Evolutionary conservation across 768 basidiomycete genomes (phyloP).

Genomic region (Hericium rajendrae): DNA sequence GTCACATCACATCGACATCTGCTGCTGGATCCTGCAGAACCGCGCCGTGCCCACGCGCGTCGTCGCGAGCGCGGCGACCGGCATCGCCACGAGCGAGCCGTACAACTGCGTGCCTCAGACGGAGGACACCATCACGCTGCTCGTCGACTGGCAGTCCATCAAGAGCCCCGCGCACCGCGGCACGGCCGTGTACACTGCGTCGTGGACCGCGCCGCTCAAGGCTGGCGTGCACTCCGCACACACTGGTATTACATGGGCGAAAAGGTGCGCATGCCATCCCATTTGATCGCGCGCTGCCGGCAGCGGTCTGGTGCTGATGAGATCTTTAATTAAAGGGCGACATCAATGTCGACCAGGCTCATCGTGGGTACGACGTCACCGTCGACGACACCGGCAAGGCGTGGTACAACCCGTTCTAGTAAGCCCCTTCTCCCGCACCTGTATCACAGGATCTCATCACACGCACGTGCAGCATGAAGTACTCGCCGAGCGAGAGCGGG

Average conservation of each 20-base stretch:
- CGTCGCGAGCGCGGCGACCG: constrained; percentile 82
- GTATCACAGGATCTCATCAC: background rate
- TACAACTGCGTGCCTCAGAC: constrained; percentile 81
- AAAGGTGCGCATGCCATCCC: constrained; percentile 40
- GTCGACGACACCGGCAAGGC: constrained; percentile 77
- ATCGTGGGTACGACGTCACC: constrained; percentile 87
- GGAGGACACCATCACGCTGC: constrained; percentile 90
- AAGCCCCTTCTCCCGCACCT: constrained; percentile 22
- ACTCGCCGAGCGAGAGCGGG: constrained; percentile 83
- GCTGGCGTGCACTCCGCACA: constrained; percentile 87
- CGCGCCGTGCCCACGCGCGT: constrained; percentile 74
- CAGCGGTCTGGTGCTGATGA: background rate
- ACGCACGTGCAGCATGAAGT: constrained; percentile 66
- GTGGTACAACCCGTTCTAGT: constrained; percentile 91
- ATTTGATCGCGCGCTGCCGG: background rate
- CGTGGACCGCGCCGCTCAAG: constrained; percentile 88
- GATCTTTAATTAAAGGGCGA: constrained; percentile 51
- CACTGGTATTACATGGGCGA: constrained; percentile 95
- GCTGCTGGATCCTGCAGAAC: constrained; percentile 76
- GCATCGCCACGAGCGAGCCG: constrained; percentile 83
- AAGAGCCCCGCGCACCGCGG: constrained; percentile 68
- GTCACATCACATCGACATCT: constrained; percentile 89
- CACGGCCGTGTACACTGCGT: constrained; percentile 87
- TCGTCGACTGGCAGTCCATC: constrained; percentile 88
- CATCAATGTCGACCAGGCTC: constrained; percentile 86